Evolutionary conservation across 805 yeast species (phyloP).

Genomic region (Kluyveromyces aestuarii): DNA sequence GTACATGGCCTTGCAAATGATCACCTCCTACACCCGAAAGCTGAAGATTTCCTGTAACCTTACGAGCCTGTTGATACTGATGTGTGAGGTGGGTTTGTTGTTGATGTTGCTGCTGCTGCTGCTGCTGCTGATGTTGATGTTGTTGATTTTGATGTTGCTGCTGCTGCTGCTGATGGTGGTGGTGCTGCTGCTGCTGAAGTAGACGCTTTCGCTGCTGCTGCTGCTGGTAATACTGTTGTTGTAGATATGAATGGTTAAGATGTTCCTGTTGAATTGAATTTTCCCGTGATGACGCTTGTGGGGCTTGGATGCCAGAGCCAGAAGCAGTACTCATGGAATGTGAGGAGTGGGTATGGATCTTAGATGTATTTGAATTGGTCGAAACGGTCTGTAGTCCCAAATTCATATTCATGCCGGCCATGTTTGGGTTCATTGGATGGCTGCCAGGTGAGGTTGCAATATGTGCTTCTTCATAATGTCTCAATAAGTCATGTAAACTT

Average conservation of each 20-base stretch:
- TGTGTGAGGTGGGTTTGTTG: slow-evolving; percentile 4
- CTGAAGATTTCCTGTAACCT: background rate
- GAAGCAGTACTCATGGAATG: background rate
- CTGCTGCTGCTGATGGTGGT: slow-evolving; percentile 9
- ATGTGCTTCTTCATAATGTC: slow-evolving; percentile 96
- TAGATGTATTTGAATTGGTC: background rate
- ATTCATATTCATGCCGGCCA: slow-evolving; percentile 1
- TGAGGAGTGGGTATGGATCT: background rate
- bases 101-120: slow-evolving; percentile 1
- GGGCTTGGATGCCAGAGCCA: background rate
- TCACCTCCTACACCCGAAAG: background rate
- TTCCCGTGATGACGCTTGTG: background rate
- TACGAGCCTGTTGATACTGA: slow-evolving; percentile 3
- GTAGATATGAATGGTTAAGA: background rate
- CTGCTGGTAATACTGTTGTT: slow-evolving; percentile 16
- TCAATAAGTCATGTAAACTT: slow-evolving; percentile 82
- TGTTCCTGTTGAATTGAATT: slow-evolving; percentile 4
- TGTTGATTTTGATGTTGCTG: background rate
- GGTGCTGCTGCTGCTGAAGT: slow-evolving; percentile 11
- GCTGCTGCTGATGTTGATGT: background rate
- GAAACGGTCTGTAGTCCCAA: background rate
- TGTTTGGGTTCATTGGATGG: slow-evolving; percentile 2
- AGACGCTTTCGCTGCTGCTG: slow-evolving; percentile 8
- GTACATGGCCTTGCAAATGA: background rate
- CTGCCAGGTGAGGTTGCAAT: slow-evolving; percentile 52